These are phyloP conservation scores for Lipomyces orientalis DNA, from an alignment of 805 yeast species.

Conservation along the genomic window DNA sequence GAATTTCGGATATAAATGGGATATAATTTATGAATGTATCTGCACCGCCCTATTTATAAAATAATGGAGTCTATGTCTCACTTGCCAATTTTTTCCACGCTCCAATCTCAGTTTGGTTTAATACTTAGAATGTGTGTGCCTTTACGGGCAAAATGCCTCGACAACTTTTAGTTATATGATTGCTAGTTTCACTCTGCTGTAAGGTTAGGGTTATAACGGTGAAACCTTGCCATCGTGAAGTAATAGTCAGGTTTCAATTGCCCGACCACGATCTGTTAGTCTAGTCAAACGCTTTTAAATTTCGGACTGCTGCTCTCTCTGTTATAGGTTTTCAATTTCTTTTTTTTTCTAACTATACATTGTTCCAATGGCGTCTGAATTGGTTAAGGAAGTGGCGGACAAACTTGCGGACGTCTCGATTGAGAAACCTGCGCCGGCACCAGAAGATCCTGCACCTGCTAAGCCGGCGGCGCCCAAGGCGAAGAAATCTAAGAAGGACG, in stretches of 20 bases:
- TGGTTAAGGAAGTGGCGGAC: slow-evolving; percentile 49
- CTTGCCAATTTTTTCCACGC: too few species aligned
- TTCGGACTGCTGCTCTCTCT: not conserved
- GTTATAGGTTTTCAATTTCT: not conserved
- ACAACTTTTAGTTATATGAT: too few species aligned
- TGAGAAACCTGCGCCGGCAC: slow-evolving; percentile 38
- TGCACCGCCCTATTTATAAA: not conserved
- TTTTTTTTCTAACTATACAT: not conserved
- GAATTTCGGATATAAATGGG: not conserved
- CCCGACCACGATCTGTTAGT: not conserved
- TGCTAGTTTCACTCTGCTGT: too few species aligned
- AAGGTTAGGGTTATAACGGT: not conserved
- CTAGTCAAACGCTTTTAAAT: not conserved
- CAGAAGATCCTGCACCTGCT: slow-evolving; percentile 33
- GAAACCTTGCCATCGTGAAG: not conserved
- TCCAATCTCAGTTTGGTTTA: too few species aligned
- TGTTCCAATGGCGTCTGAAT: not conserved
- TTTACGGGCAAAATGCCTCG: too few species aligned
- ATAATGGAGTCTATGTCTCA: not conserved
- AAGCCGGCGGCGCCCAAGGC: slow-evolving; percentile 42
- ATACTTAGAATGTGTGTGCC: too few species aligned
- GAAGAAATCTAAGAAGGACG: slow-evolving; percentile 42
- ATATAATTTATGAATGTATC: too few species aligned
- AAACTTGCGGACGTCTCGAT: slow-evolving; percentile 56
- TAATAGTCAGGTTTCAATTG: not conserved